Evolutionary conservation across 306 rosid species (phyloP), one percentile per base, ranked within the genome.

Genomic region (Fragaria nilgerrensis): DNA sequence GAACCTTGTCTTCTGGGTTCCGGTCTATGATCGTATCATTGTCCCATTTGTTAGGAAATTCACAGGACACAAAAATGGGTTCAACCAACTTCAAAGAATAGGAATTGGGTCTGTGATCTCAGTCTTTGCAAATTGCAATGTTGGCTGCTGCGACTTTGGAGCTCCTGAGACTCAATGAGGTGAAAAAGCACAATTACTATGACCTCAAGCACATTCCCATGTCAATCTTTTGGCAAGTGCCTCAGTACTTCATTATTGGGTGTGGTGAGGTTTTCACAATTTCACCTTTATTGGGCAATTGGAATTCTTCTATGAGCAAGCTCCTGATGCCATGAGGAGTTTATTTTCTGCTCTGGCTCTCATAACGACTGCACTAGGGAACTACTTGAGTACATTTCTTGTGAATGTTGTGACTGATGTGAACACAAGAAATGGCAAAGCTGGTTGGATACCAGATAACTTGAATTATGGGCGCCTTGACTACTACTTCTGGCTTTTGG

Each of bases 271-370:
- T 76, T 23, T 67, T 67, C n/a, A n/a, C n/a, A n/a, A n/a, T n/a
- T n/a, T n/a, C 44, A 67, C 80, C 13, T 37, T 25, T 32, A 75
- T 61, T n/a, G 84, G 84, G 68, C 76, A 75, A 32, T 8, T 75
- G 41, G 80, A 80, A 67, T 80, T 75, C 41, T 80, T 80, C 37
- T 59, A 75, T 20, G 80, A 75, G 67, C 72, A 80, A 47, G 80
- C 84, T 37, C 84, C 84, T n/a, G 84, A 75, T 50, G 76, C 77
- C 23, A 80, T 80, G 84, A 75, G 77, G 80, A 80, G 80, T 43
- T 56, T 80, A 43, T 76, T 77, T 49, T 75, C 84, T 43, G 77
- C 84, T 19, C 69, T 76, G 25, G 32, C 69, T 5, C 77, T 75
- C 48, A 50, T 76, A n/a, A 76, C 74, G 34, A 50, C 68, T 41